A percentile compares a stretch with the other conserved stretches of the same genome.
Evolutionary conservation across 2,329 filamentous ascomycete genomes (phyloP).

Genomic region (Colletotrichum sp.): DNA sequence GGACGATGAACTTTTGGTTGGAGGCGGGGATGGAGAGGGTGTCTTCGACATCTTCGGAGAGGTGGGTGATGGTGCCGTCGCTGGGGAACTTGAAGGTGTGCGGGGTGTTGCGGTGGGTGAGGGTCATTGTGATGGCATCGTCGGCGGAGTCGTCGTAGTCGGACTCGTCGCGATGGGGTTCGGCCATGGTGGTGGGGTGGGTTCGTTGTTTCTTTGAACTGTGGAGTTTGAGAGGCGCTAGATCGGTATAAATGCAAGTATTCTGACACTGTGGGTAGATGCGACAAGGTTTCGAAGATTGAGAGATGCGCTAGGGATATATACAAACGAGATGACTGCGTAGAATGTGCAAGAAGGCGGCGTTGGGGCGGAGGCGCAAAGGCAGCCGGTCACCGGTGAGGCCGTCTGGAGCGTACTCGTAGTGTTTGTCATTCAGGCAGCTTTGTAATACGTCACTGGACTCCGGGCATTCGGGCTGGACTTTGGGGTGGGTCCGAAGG

Average conservation of each 20-base stretch:
- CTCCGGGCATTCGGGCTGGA: background rate
- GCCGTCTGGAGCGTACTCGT: constrained; percentile 22
- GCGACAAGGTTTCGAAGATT: background rate
- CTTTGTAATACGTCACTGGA: constrained; percentile 47
- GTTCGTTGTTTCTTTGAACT: background rate
- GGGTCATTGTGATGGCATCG: constrained; percentile 42
- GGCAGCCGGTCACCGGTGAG: constrained; percentile 14
- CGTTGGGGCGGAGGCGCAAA: background rate
- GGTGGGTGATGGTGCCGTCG: constrained; percentile 57
- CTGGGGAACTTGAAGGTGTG: constrained; percentile 48
- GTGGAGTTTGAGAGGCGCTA: background rate
- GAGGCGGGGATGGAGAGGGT: constrained; percentile 61
- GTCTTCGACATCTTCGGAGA: constrained; percentile 62
- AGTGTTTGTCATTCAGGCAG: constrained; percentile 31
- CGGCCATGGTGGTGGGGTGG: constrained; percentile 10
- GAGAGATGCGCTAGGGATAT: background rate
- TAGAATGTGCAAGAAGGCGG: constrained; percentile 8
- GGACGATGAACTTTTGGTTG: constrained; percentile 72
- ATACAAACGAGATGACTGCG: background rate
- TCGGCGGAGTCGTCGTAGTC: constrained; percentile 22
- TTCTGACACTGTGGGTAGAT: constrained; percentile 22
- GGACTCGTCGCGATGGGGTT: constrained; percentile 12
- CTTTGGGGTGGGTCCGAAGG: background rate
- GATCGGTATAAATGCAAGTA: constrained; percentile 4
- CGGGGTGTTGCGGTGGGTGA: constrained; percentile 50